Evolutionary conservation across 1,284 basidiomycete species (phyloP), one percentile per base, ranked within the genome.

Genomic region (Pseudozyma flocculosa): DNA sequence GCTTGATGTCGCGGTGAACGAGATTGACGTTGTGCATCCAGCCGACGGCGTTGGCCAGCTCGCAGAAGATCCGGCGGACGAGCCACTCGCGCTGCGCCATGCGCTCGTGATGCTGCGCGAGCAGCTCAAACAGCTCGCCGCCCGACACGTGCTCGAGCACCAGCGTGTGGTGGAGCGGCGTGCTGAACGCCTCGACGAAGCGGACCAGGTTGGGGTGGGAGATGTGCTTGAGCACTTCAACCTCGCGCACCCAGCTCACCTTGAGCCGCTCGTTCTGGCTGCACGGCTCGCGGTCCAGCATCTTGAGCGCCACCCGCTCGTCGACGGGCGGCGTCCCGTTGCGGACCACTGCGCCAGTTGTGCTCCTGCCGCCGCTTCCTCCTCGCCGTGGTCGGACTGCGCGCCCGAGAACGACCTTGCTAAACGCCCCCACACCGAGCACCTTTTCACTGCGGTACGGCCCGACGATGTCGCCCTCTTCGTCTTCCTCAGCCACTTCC

Each of bases 1-100:
- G 85, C 81, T 95, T 95, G 80, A 95, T 87, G 80, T 95, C 92
- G 2, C 92, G 84, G 79, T 95, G 92, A 0, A 94, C 90, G 36
- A 94, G 83, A 2, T 87, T 87, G 26, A 90, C 87, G 41, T 85
- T 83, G 75, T 95, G 92, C 85, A 95, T 87, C 90, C 90, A 95
- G 1, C 85, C 87, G 0, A 94, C 87, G 2, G 87, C 91, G 42
- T 84, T 84, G 53, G 84, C 85, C 1, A 95, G 81, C 78, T 94
- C 92, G 43, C 83, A 83, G 82, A 88, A 92, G 58, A 93, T 86
- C 37, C 89, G 80, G 30, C 86, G 80, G 0, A 92, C 81, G 10
- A 90, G 81, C n/a, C 80, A 80, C 69, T 87, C 86, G 45, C 73
- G 67, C 57, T 69, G 54, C 4, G 72, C 66, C 46, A 87, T 79